phyloP scores from a whole-genome alignment of 495 filamentous ascomycete genomes.

The Hypoxylon subgilvum region DNA sequence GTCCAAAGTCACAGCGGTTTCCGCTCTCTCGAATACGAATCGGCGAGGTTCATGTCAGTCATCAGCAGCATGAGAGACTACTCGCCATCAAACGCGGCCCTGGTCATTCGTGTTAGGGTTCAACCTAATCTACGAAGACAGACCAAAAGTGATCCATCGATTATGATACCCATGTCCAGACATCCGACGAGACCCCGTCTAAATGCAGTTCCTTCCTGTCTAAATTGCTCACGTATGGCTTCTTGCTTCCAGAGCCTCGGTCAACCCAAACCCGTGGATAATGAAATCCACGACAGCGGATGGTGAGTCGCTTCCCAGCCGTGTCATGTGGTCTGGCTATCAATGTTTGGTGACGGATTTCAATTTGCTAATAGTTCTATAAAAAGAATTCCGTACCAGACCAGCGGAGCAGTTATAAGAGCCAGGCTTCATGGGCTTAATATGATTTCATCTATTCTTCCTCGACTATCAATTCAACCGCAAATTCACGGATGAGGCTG shows the following conservation, averaged over 20 bases:
- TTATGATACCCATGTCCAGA: background rate
- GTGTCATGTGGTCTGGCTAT: conserved; percentile 28
- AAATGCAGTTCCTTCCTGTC: conserved; percentile 16
- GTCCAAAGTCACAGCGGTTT: too few relatives aligned
- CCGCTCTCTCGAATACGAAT: too few relatives aligned
- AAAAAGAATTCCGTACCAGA: conserved; percentile 47
- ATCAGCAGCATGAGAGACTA: background rate
- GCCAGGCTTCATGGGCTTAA: conserved; percentile 47
- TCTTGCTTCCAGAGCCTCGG: conserved; percentile 32
- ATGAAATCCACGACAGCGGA: conserved; percentile 9
- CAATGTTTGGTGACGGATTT: conserved; percentile 8
- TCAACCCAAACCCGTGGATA: conserved; percentile 8
- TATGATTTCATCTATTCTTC: conserved; percentile 56
- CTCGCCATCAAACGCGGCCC: background rate
- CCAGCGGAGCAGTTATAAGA: conserved; percentile 39
- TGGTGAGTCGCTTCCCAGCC: conserved; percentile 20
- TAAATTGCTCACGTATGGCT: conserved; percentile 16
- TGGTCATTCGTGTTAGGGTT: conserved; percentile 40
- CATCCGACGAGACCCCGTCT: conserved; percentile 33
- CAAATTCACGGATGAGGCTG: conserved; percentile 49
- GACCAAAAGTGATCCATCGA: conserved; percentile 50
- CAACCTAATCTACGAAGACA: conserved; percentile 49
- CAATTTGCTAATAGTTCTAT: conserved; percentile 45
- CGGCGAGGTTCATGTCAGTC: background rate
- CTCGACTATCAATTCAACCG: conserved; percentile 51